A percentile compares a stretch with the other conserved stretches of the same genome.
These are phyloP conservation scores for Alternaria ventricosa DNA, from an alignment of 2,329 filamentous ascomycete genomes.

Conservation along the genomic window DNA sequence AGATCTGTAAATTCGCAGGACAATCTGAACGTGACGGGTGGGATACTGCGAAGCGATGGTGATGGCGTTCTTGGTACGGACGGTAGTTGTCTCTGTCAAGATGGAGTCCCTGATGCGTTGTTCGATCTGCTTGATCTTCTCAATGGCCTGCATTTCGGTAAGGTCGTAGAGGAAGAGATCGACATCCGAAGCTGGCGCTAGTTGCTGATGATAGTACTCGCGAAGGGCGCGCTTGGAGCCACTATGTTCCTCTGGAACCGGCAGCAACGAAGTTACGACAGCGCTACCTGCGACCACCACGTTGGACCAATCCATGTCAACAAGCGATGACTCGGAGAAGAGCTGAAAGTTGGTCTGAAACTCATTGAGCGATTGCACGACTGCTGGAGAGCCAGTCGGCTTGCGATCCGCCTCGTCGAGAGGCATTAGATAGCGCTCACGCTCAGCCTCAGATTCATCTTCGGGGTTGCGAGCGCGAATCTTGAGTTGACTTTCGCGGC, in stretches of 20 bases:
- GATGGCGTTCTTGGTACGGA: slow-evolving; percentile 85
- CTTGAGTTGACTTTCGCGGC: slow-evolving; percentile 61
- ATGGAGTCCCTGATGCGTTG: slow-evolving; percentile 75
- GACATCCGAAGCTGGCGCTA: slow-evolving; percentile 84
- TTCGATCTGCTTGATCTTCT: slow-evolving; percentile 87
- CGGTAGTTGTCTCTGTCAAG: slow-evolving; percentile 80
- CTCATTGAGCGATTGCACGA: slow-evolving; percentile 70
- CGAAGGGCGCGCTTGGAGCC: slow-evolving; percentile 51
- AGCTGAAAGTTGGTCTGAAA: slow-evolving; percentile 81
- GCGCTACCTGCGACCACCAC: slow-evolving; percentile 82
- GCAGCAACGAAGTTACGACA: slow-evolving; percentile 78
- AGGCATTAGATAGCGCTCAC: slow-evolving; percentile 72
- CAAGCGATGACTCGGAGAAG: slow-evolving; percentile 79
- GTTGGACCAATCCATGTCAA: slow-evolving; percentile 81
- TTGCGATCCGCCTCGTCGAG: slow-evolving; percentile 68
- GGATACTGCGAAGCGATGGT: slow-evolving; percentile 87
- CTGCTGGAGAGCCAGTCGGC: slow-evolving; percentile 67
- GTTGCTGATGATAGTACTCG: slow-evolving; percentile 78
- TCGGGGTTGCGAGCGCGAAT: slow-evolving; percentile 67
- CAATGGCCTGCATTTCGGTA: slow-evolving; percentile 75
- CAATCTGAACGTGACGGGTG: slow-evolving; percentile 83
- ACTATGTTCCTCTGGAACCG: slow-evolving; percentile 60
- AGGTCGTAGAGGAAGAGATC: slow-evolving; percentile 86
- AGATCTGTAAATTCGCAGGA: slow-evolving; percentile 83
- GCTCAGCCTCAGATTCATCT: slow-evolving; percentile 65